These are phyloP conservation scores for Kwoniella heveanensis DNA, from an alignment of 768 basidiomycete genomes.

Conservation along the genomic window DNA sequence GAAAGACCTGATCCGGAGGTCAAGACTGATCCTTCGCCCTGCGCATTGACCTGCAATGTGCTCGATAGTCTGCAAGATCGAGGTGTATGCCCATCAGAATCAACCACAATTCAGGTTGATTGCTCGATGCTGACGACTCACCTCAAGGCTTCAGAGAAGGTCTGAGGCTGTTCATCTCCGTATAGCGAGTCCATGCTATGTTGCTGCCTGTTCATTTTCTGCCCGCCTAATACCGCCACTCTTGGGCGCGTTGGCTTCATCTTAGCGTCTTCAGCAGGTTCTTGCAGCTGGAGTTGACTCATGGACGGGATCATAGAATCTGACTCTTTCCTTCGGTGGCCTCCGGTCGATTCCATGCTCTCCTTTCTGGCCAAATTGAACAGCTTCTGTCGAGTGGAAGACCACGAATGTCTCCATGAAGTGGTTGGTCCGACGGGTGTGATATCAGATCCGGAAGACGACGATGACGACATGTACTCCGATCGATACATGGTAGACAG, in stretches of 20 bases:
- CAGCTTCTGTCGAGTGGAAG: conserved; percentile 38
- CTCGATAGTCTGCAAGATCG: conserved; percentile 25
- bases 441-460: conserved; percentile 4
- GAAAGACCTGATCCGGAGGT: conserved; percentile 30
- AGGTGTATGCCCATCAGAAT: background rate
- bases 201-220: conserved; percentile 35
- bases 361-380: conserved; percentile 46
- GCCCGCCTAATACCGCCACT: conserved; percentile 26
- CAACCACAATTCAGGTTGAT: background rate
- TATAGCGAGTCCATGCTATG: conserved; percentile 34
- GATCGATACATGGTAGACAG: conserved; percentile 7
- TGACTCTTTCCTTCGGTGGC: conserved; percentile 35
- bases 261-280: conserved; percentile 3
- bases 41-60: conserved; percentile 30
- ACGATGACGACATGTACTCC: conserved; percentile 5
- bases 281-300: conserved; percentile 1
- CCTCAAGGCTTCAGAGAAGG: conserved; percentile 34
- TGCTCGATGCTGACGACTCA: conserved; percentile 8
- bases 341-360: conserved; percentile 38
- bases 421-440: conserved; percentile 4
- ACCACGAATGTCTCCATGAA: conserved; percentile 45
- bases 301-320: conserved; percentile 36
- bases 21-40: conserved; percentile 18
- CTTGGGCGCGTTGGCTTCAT: conserved; percentile 22
- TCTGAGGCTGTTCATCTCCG: conserved; percentile 23